Base-by-base conservation (phyloP, 2,329 filamentous ascomycete genomes). In the Aspergillus eucalypticola region DNA sequence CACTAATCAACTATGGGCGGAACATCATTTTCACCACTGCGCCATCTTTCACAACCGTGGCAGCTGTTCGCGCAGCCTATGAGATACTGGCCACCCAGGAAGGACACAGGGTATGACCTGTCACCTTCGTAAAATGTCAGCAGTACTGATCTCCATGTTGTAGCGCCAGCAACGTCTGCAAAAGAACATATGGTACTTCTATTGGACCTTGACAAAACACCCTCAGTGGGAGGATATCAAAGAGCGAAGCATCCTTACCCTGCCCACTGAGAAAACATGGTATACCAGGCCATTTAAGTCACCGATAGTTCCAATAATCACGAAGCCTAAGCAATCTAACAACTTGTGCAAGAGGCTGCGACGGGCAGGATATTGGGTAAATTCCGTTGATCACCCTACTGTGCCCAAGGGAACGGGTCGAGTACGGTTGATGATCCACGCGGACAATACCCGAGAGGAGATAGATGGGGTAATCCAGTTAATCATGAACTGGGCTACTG, bases 11-110 rank as follows among this genome's bases (percentile, higher is more conserved):
- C 50, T 64, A 64, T 54, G 35, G 56, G 8, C 49, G 60, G 2
- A 59, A 51, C 19, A 23, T 64, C n/a, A 48, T 64, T 8, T 64
- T 61, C 39, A 60, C 42, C 5, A 64, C 62, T 13, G 60, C 56
- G 13, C 62, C 62, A 11, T 59, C 46, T 25, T 64, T 62, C 27
- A 46, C 60, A n/a, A 42, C 49, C 7, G 59, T 60, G 10, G 57
- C 51, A 21, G 59, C 56, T 11, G 60, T 64, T 10, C 54, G 54
- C 25, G 59, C 62, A 8, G 62, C 56, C 19, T 64, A 62, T 49
- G 49, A 54, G 3, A n/a, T 62, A 10, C 4, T 60, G 8, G 53
- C 49, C 17, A 62, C 56, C 13, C 29, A 52, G 13, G 62, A 62
- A 19, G 62, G 62, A 21, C 59, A 61, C 19, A 58, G 50, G 23